phyloP scores from a whole-genome alignment of 192 early-diverging fungal genomes.

The Backusella luteola region DNA sequence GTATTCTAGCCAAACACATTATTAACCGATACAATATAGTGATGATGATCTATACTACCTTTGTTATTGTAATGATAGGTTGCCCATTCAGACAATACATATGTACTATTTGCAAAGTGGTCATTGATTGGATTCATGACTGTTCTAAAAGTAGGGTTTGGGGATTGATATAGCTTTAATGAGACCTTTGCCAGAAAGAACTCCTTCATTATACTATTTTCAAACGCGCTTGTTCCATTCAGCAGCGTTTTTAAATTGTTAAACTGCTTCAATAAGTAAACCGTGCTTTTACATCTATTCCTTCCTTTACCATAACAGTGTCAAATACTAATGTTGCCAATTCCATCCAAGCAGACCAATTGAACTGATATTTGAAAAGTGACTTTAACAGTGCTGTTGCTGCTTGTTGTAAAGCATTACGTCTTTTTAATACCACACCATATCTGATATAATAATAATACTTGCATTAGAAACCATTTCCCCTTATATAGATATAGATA shows the following conservation, averaged over 20 bases:
- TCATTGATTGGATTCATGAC: constrained; percentile 41
- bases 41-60: not conserved
- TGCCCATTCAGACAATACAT: constrained; percentile 62
- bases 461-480: too few relatives aligned
- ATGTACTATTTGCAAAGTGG: constrained; percentile 61
- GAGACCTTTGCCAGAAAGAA: constrained; percentile 58
- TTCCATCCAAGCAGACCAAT: constrained; percentile 93
- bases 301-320: constrained; percentile 29
- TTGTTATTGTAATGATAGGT: constrained; percentile 58
- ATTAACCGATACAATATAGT: not conserved
- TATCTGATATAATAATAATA: constrained; percentile 39
- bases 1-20: constrained; percentile 53
- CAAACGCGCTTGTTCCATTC: constrained; percentile 1
- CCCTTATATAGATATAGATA: too few relatives aligned
- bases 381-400: constrained; percentile 59
- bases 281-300: not conserved
- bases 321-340: constrained; percentile 55
- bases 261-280: constrained; percentile 12
- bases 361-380: constrained; percentile 70
- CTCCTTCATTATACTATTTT: constrained; percentile 31
- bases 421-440: constrained; percentile 48
- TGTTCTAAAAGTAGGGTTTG: constrained; percentile 29
- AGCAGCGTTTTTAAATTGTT: constrained; percentile 21
- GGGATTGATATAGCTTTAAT: constrained; percentile 45
- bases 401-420: constrained; percentile 43